Base-by-base conservation (phyloP, 768 basidiomycete genomes). In the Pisolithus albus region DNA sequence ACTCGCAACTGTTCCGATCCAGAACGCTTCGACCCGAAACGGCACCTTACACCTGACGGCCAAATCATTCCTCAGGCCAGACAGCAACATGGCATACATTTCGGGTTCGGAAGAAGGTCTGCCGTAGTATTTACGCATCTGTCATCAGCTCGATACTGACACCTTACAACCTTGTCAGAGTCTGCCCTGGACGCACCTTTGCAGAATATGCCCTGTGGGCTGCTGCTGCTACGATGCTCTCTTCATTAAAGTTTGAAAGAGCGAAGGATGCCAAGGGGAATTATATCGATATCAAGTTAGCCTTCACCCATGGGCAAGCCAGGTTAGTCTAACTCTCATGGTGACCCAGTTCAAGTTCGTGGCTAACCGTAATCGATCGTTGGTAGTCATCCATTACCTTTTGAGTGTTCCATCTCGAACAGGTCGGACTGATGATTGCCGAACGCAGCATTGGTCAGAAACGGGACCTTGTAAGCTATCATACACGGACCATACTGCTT, bases 101-200 rank as follows among this genome's bases (percentile, higher is more conserved):
- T 52, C 21, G 38, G 19, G 2, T 48, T 52, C 6, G 47, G 47
- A 38, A 52, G 51, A 41, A 52, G 46, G 46, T 28, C 26, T n/a
- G 34, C 13, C 13, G 11, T 46, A n/a, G 10, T 34, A 30, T 7
- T n/a, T 47, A 13, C 13, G 15, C 30, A 16, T 51, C 26, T 36
- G 26, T 36, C 40, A 23, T 41, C 11, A 41, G 21, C n/a, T 41
- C 8, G 18, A 8, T 23, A 11, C 18, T 41, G 40, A 41, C 8
- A 13, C 18, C 23, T 41, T 21, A 13, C 30, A 10, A 34, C 40
- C 7, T 18, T 41, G 18, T 4, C 16, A 49, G 38, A 42, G 23
- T 41, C 7, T 49, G 24, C 24, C 48, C 48, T 18, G 46, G 46
- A 47, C 46, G 46, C 37, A 16, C 26, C 40, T 28, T 50, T 8